These are phyloP conservation scores for Cladosporium austrohemisphaericum DNA, from an alignment of 2,329 filamentous ascomycete genomes.

Conservation along the genomic window DNA sequence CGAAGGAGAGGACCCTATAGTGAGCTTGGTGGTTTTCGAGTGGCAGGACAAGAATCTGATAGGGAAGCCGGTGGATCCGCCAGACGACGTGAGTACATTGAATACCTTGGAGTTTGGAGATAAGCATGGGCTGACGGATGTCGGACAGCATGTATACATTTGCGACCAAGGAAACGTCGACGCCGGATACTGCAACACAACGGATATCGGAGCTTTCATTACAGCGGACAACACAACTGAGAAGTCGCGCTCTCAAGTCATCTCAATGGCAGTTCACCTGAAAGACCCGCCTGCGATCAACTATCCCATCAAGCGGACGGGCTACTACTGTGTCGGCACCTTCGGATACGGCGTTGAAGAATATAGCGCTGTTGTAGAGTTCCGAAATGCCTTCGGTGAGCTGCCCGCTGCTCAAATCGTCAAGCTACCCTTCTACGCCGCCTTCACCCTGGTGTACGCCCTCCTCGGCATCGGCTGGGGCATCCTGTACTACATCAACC, in stretches of 20 bases:
- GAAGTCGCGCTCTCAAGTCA: constrained; percentile 65
- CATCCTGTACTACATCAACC: constrained; percentile 91
- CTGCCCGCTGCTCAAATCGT: constrained; percentile 92
- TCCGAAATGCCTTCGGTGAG: constrained; percentile 94
- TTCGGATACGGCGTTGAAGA: constrained; percentile 63
- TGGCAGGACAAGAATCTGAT: constrained; percentile 82
- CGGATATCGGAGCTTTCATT: constrained; percentile 81
- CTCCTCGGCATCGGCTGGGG: constrained; percentile 85
- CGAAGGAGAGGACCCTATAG: constrained; percentile 65
- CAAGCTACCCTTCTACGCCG: constrained; percentile 95
- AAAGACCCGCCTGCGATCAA: constrained; percentile 71
- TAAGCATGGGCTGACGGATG: constrained; percentile 16
- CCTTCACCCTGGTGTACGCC: constrained; percentile 88
- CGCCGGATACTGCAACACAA: constrained; percentile 66
- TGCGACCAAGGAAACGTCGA: constrained; percentile 71
- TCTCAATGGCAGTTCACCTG: constrained; percentile 77
- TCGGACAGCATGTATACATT: constrained; percentile 60
- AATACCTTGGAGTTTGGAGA: background rate
- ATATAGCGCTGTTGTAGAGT: constrained; percentile 80
- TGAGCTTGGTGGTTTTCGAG: constrained; percentile 88
- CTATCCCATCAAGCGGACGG: constrained; percentile 83
- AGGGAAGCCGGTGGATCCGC: constrained; percentile 60
- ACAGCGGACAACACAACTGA: constrained; percentile 71
- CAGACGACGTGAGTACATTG: constrained; percentile 47
- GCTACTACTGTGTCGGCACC: constrained; percentile 92